A percentile compares a stretch with the other conserved stretches of the same genome.
phyloP scores from a whole-genome alignment of 306 rosid genomes.

The Purshia tridentata region DNA sequence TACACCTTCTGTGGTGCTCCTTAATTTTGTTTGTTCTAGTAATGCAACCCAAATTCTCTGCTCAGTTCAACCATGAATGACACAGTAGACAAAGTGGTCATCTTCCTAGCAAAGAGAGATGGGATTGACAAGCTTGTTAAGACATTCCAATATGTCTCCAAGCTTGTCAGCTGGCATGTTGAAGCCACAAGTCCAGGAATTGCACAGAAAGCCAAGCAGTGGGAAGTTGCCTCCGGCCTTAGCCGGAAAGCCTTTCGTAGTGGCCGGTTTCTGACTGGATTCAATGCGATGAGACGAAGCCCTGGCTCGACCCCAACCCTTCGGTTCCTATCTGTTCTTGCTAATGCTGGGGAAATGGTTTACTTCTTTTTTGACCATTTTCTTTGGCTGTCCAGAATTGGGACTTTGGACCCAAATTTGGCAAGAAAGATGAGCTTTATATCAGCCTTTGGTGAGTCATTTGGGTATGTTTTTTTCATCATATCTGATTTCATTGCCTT shows the following conservation, averaged over 20 bases:
- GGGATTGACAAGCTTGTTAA: conserved; percentile 98
- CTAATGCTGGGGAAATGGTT: conserved; percentile 86
- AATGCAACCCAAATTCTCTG: background rate
- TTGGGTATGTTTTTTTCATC: conserved; percentile 82
- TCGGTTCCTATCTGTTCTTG: conserved; percentile 56
- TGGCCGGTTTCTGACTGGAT: conserved; percentile 78
- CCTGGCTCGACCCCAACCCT: conserved; percentile 55
- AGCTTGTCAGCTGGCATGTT: conserved; percentile 73
- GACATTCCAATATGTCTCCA: conserved; percentile 87
- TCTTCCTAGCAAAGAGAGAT: conserved; percentile 91
- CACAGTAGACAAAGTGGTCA: conserved; percentile 74
- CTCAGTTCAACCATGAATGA: conserved; percentile 53
- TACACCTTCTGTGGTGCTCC: conserved; percentile 49
- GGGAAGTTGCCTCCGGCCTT: conserved; percentile 84
- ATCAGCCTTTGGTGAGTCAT: conserved; percentile 89
- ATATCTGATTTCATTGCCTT: conserved; percentile 61
- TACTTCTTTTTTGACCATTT: conserved; percentile 94
- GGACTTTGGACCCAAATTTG: conserved; percentile 56
- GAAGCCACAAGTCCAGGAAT: conserved; percentile 50
- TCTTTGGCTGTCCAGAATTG: conserved; percentile 85
- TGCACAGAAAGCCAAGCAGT: conserved; percentile 60
- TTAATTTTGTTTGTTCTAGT: conserved; percentile 20
- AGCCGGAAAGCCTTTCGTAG: conserved; percentile 90
- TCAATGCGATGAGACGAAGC: conserved; percentile 64
- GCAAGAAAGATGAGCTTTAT: conserved; percentile 69